A percentile compares a stretch with the other conserved stretches of the same genome.
These are phyloP conservation scores for Zasmidium angulare DNA, from an alignment of 2,329 filamentous ascomycete species.

Conservation along the genomic window DNA sequence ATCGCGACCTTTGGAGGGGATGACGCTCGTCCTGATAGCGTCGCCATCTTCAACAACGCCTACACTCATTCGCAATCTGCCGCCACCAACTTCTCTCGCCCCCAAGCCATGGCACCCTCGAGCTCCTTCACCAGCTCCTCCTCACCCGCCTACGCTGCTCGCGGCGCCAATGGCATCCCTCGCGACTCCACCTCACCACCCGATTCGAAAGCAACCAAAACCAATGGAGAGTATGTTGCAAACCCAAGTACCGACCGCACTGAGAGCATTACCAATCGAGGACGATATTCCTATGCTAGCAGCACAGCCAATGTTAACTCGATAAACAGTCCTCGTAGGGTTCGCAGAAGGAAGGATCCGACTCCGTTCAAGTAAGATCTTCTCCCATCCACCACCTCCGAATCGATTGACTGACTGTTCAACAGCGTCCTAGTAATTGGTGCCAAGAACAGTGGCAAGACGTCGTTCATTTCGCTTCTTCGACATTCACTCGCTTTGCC, in stretches of 20 bases:
- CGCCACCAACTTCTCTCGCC: conserved; percentile 42
- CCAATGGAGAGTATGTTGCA: conserved; percentile 62
- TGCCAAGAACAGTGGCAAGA: conserved; percentile 85
- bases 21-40: conserved; percentile 62
- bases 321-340: conserved; percentile 86
- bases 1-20: conserved; percentile 64
- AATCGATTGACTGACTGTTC: not conserved
- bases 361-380: conserved; percentile 92
- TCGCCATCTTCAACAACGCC: conserved; percentile 54
- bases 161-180: conserved; percentile 22
- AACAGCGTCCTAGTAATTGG: conserved; percentile 85
- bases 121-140: conserved; percentile 25
- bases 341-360: conserved; percentile 93
- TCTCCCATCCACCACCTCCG: not conserved
- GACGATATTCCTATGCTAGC: conserved; percentile 93
- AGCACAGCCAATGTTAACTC: conserved; percentile 80
- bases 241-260: conserved; percentile 68
- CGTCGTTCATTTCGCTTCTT: conserved; percentile 94
- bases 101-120: conserved; percentile 23
- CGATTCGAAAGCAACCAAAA: conserved; percentile 1
- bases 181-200: conserved; percentile 25
- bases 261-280: conserved; percentile 95
- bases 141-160: conserved; percentile 29
- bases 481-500: conserved; percentile 81
- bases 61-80: conserved; percentile 37